These are phyloP conservation scores for Dionaea muscipula DNA, from an alignment of 179 eudicot species.

Conservation along the genomic window DNA sequence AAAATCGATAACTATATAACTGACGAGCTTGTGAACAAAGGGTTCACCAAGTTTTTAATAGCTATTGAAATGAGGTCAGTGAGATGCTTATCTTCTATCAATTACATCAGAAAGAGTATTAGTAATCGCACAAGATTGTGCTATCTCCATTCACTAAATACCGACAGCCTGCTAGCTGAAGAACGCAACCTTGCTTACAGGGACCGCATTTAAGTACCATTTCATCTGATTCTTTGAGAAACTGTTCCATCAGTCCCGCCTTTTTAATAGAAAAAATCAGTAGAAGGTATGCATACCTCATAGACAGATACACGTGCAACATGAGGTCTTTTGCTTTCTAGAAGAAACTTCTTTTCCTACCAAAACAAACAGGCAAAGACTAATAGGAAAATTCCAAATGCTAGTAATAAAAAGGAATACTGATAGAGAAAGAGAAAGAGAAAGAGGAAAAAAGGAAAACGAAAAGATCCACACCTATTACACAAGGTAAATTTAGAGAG, in stretches of 20 bases:
- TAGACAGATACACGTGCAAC: slow-evolving; percentile 71
- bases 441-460: neutral
- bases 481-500: no score
- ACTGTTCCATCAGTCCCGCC: neutral
- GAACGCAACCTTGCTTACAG: neutral
- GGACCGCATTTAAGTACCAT: neutral
- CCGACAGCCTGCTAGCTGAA: neutral
- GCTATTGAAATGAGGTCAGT: no score
- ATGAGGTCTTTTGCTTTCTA: slow-evolving; percentile 80
- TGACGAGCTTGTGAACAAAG: no score
- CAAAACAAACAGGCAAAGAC: slow-evolving; percentile 5
- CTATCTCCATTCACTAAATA: neutral
- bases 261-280: neutral
- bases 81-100: no score
- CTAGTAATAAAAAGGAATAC: no score
- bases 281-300: slow-evolving; percentile 44
- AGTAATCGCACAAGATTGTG: neutral
- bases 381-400: neutral
- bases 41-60: no score
- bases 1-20: no score
- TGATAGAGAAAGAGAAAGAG: neutral
- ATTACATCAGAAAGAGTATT: neutral
- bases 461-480: no score
- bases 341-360: slow-evolving; percentile 81
- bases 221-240: neutral